These are phyloP conservation scores for Saccharomycopsis sp. DNA, from an alignment of 805 yeast species.

Conservation along the genomic window DNA sequence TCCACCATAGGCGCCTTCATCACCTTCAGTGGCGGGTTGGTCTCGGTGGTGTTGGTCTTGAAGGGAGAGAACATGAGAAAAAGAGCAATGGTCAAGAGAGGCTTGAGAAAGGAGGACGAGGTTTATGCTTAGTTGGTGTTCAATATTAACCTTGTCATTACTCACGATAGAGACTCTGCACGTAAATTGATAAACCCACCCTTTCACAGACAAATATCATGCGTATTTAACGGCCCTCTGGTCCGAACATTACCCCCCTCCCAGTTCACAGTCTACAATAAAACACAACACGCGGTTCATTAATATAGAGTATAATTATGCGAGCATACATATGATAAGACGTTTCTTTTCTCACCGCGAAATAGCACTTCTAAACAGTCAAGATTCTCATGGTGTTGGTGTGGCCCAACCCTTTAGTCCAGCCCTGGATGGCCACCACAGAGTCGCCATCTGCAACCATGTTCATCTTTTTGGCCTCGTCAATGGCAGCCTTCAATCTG, in stretches of 20 bases:
- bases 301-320: too few species aligned
- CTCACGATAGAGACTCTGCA: too few species aligned
- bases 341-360: too few species aligned
- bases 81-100: slow-evolving; percentile 5
- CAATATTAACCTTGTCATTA: background rate
- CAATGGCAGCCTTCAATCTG: slow-evolving; percentile 88
- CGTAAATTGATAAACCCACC: too few species aligned
- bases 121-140: background rate
- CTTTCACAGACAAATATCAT: too few species aligned
- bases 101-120: slow-evolving; percentile 4
- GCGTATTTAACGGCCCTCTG: too few species aligned
- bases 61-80: slow-evolving; percentile 34
- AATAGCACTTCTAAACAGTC: slow-evolving; percentile 61
- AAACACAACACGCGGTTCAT: too few species aligned
- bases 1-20: slow-evolving; percentile 40
- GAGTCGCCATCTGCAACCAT: slow-evolving; percentile 81
- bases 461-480: slow-evolving; percentile 80
- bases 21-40: slow-evolving; percentile 31
- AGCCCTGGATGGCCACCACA: slow-evolving; percentile 94
- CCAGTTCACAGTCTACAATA: too few species aligned
- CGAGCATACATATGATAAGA: too few species aligned
- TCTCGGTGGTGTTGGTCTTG: slow-evolving; percentile 29
- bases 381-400: slow-evolving; percentile 95
- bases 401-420: slow-evolving; percentile 98
- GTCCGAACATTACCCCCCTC: too few species aligned